These are phyloP conservation scores for Tirmania nivea DNA, from an alignment of 495 filamentous ascomycete genomes.

Conservation along the genomic window DNA sequence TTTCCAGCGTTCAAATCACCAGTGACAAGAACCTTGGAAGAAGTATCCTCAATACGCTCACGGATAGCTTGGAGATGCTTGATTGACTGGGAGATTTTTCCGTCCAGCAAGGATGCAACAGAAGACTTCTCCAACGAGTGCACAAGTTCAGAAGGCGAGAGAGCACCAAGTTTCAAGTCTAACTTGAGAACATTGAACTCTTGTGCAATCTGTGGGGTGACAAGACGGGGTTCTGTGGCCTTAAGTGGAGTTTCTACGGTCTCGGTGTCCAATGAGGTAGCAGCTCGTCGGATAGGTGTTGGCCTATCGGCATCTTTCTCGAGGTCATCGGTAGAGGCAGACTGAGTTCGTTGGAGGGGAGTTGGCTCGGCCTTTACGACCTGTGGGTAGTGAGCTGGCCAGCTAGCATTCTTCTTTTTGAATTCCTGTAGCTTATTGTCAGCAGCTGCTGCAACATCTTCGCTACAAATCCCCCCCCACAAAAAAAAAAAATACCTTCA, in stretches of 20 bases:
- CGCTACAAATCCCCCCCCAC: not conserved
- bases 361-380: slow-evolving; percentile 40
- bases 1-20: slow-evolving; percentile 95
- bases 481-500: slow-evolving; percentile 20
- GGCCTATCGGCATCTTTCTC: slow-evolving; percentile 30
- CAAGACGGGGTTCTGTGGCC: slow-evolving; percentile 39
- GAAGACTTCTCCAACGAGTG: slow-evolving; percentile 90
- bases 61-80: slow-evolving; percentile 69
- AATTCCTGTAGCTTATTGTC: slow-evolving; percentile 32
- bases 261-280: slow-evolving; percentile 45
- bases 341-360: slow-evolving; percentile 21
- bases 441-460: no score
- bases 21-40: slow-evolving; percentile 93
- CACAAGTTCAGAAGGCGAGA: slow-evolving; percentile 75
- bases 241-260: slow-evolving; percentile 29
- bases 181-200: slow-evolving; percentile 91
- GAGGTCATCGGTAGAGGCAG: slow-evolving; percentile 15
- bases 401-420: slow-evolving; percentile 69
- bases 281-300: slow-evolving; percentile 38
- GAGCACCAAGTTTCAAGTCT: slow-evolving; percentile 68
- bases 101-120: slow-evolving; percentile 72
- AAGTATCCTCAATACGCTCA: slow-evolving; percentile 89
- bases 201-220: slow-evolving; percentile 82
- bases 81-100: slow-evolving; percentile 79
- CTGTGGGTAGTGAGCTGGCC: slow-evolving; percentile 90